These are phyloP conservation scores for Aureobasidium leucospermi DNA, from an alignment of 2,329 filamentous ascomycete species.

Conservation along the genomic window DNA sequence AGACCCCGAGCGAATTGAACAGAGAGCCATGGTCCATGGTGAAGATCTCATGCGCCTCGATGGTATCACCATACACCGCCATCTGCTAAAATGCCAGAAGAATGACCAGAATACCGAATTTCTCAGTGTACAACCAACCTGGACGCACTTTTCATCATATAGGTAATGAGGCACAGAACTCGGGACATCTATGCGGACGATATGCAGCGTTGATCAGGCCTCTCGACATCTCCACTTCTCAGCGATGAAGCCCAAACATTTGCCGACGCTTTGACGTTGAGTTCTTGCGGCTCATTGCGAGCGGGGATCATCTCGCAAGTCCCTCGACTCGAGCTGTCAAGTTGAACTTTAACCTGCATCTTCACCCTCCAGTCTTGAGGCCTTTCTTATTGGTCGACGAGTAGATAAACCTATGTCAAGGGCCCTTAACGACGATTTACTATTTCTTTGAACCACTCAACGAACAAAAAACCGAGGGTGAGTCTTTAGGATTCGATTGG, in stretches of 20 bases:
- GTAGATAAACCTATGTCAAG: not conserved
- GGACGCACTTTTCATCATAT: not conserved
- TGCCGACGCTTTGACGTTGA: constrained; percentile 2
- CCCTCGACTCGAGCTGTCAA: not conserved
- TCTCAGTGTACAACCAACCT: not conserved
- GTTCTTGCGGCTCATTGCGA: not conserved
- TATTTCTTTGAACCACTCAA: not conserved
- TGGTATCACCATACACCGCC: not conserved
- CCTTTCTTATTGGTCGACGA: not conserved
- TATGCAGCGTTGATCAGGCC: not conserved
- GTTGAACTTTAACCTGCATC: not conserved
- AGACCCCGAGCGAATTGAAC: not conserved
- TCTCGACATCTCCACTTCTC: not conserved
- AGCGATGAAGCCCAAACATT: not conserved
- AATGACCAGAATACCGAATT: not conserved
- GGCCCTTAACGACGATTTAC: not conserved
- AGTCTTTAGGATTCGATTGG: not conserved
- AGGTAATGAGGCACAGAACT: not conserved
- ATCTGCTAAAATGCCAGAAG: not conserved
- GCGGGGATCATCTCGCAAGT: not conserved
- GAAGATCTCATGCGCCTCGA: not conserved
- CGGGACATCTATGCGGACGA: not conserved
- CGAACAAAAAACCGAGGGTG: not conserved
- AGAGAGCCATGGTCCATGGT: not conserved
- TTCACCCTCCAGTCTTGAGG: not conserved